A percentile compares a stretch with the other conserved stretches of the same genome.
Conservation (phyloP, 805 yeast genomes). For the Teunomyces pallodes region DNA sequence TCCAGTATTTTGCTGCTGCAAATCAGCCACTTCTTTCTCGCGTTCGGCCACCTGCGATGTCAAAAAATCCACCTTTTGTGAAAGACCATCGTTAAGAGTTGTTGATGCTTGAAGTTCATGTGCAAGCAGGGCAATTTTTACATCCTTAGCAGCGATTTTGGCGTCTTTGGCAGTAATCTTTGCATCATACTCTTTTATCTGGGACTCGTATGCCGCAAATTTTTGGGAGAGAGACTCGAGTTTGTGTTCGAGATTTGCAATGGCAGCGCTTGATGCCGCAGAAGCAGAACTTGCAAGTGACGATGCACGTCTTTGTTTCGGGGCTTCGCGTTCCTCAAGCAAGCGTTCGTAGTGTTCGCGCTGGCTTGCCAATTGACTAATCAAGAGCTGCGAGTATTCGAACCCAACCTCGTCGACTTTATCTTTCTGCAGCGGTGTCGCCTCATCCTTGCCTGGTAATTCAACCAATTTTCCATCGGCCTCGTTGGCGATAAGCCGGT, state of each 20-base stretch:
- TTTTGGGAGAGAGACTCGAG: neutral
- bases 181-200: slow-evolving; percentile 10
- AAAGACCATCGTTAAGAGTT: slow-evolving; percentile 38
- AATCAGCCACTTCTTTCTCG: slow-evolving; percentile 22
- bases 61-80: slow-evolving; percentile 35
- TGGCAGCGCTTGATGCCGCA: neutral
- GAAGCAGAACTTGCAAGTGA: slow-evolving; percentile 1
- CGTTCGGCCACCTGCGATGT: slow-evolving; percentile 19
- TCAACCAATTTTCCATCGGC: slow-evolving; percentile 89
- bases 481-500: slow-evolving; percentile 78
- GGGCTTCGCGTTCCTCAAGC: slow-evolving; percentile 20
- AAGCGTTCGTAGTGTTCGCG: slow-evolving; percentile 72
- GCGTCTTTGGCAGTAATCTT: slow-evolving; percentile 31
- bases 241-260: too few species aligned
- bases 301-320: slow-evolving; percentile 20
- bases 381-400: slow-evolving; percentile 76
- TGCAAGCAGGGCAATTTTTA: slow-evolving; percentile 24
- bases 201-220: neutral
- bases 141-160: slow-evolving; percentile 27
- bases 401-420: slow-evolving; percentile 60
- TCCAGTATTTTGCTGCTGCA: slow-evolving; percentile 45
- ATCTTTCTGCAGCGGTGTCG: slow-evolving; percentile 11
- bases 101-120: slow-evolving; percentile 32
- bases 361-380: slow-evolving; percentile 83
- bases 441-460: slow-evolving; percentile 41